Base-by-base conservation (phyloP, 306 rosid genomes). In the Arachis stenosperma region DNA sequence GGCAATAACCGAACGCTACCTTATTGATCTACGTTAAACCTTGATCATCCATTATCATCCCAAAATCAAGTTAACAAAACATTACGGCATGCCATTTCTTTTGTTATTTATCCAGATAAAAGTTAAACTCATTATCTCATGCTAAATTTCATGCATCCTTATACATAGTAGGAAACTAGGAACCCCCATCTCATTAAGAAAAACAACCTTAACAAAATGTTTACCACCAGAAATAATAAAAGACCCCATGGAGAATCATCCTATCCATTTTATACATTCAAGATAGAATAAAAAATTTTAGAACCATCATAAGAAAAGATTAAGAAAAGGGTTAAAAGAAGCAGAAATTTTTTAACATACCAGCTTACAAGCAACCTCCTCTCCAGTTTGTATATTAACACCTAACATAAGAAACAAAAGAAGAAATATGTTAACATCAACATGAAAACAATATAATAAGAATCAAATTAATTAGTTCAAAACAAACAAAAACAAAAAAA, bases 301-400 rank as follows among this genome's bases (percentile, higher is more conserved):
- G 30, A 47, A 42, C 15, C 59, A 22, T 51, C 50, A 75, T 42
- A 62, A 56, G 37, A 30, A 22, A 14, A 51, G 10, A 56, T 48
- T 37, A 70, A 75, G 27, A 59, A 61, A 39, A 55, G 65, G 59
- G 12, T 9, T 27, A 57, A 14, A 60, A 42, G 22, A 13, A 54
- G 42, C 39, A 63, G 57, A 12, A 50, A 58, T 76, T 22, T 0
- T 83, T 83, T 73, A 69, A 85, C 93, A 74, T 90, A 95, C 99
- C 92, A 95, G 90, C 90, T 95, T 95, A 69, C 92, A 90, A 74
- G 99, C 99, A 70, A 92, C 99, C 88, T 95, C 99, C 84, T 95
- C 99, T 69, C 97, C 99, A 64, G 93, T 88, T 82, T 92, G 98
- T 69, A 95, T 80, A 82, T 95, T 95, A 67, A 95, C 87, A 74